Base-by-base conservation (phyloP, 2,329 filamentous ascomycete genomes). In the Botryotinia narcissicola region DNA sequence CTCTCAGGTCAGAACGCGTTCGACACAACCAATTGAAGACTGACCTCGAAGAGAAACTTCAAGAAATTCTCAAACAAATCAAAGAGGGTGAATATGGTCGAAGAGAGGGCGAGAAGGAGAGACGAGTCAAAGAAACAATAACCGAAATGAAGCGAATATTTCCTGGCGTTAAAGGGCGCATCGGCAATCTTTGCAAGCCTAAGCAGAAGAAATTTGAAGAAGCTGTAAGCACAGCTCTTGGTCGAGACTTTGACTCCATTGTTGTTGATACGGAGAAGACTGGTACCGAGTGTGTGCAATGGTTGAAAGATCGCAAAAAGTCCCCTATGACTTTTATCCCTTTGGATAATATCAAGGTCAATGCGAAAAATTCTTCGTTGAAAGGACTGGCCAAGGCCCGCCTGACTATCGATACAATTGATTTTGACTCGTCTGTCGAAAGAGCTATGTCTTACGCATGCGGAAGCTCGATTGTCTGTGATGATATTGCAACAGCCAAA, bases 171-270 rank as follows among this genome's bases (percentile, higher is more conserved):
- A 93, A 93, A 77, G 96, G 96, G 32, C 91, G 95, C 63, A 89
- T 98, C 63, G 93, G 94, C 75, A 94, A 97, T 77, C 88, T 99
- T 60, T 98, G 96, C 84, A 95, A 93, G 77, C 95, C 96, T 1
- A 98, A 98, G 83, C 94, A 98, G 84, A 98, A 97, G 84, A 98
- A 98, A 82, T 99, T 91, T 80, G 93, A 96, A 76, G 93, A 96
- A 77, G 96, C 96, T 63, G 93, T 99, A 76, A 94, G 93, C 78
- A 97, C 94, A 35, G 94, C 97, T 10, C 88, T 99, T 6, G 96
- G 96, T 69, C 90, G 93, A 72, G 93, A 98, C 80, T 97, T 97
- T 81, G 95, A 99, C 81, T 93, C 95, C 0, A 92, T 99, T 61
- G 90, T 99, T 67, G 95, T 98, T 16, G 96, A 99, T 79, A 95